These are phyloP conservation scores for Populus alba DNA, from an alignment of 345 rosid species.

Conservation along the genomic window DNA sequence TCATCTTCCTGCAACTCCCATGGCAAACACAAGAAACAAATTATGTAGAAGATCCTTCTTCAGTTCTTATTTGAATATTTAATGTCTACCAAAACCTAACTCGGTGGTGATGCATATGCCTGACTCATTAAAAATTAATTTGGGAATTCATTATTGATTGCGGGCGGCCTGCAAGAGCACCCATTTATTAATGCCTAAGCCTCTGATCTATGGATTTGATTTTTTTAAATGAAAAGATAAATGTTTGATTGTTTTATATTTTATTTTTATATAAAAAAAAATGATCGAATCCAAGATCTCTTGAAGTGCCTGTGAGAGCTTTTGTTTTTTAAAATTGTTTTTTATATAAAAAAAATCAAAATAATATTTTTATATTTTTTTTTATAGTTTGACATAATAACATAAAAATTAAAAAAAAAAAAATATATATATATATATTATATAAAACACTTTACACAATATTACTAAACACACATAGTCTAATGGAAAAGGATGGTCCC, in stretches of 20 bases:
- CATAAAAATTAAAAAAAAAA: no score
- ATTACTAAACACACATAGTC: no score
- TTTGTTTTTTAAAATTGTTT: no score
- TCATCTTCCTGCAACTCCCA: background rate
- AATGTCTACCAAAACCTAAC: background rate
- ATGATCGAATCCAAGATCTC: no score
- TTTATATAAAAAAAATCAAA: no score
- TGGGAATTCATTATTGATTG: background rate
- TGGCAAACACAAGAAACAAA: slow-evolving; percentile 2
- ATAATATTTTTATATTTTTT: no score
- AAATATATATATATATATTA: no score
- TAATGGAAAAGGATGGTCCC: no score
- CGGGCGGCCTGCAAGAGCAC: slow-evolving; percentile 14
- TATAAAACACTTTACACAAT: no score
- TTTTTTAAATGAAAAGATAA: background rate
- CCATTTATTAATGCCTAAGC: background rate
- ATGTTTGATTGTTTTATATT: no score
- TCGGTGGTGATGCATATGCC: background rate
- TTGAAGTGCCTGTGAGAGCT: fast-evolving
- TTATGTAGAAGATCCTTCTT: background rate
- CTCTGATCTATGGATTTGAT: background rate
- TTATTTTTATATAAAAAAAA: no score
- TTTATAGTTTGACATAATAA: no score
- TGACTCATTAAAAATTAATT: background rate
- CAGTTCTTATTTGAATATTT: background rate